Conservation (phyloP, 2,329 filamentous ascomycete genomes). For the Coniella vitis region DNA sequence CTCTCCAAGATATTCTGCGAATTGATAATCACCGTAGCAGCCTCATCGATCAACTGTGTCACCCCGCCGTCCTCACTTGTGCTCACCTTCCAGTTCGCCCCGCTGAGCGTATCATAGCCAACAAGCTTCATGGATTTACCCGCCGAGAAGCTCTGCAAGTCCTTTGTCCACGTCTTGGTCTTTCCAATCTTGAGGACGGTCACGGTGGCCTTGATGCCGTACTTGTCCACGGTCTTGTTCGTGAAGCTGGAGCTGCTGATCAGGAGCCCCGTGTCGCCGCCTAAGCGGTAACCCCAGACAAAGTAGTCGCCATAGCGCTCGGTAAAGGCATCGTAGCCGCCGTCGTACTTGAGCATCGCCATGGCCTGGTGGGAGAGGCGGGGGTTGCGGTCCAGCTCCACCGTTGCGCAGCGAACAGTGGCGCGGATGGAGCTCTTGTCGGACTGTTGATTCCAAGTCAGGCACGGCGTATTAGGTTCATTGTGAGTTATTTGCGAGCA, state of each 20-base stretch:
- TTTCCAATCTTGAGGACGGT: not conserved
- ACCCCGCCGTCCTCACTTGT: not conserved
- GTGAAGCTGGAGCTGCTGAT: not conserved
- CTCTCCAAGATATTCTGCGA: not conserved
- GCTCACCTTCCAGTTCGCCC: not conserved
- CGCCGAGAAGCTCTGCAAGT: not conserved
- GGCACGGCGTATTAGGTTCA: not conserved
- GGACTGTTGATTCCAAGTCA: not conserved
- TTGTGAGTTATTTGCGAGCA: no score
- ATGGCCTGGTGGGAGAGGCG: not conserved
- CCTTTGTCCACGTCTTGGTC: not conserved
- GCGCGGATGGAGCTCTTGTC: slow-evolving; percentile 1
- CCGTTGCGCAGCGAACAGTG: not conserved
- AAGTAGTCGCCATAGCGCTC: not conserved
- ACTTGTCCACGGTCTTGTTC: not conserved
- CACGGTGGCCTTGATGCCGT: not conserved
- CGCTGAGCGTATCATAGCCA: not conserved
- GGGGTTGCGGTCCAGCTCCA: not conserved
- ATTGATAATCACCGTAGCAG: not conserved
- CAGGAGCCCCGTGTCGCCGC: not conserved
- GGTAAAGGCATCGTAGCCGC: not conserved
- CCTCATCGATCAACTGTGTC: not conserved
- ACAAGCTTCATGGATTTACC: not conserved
- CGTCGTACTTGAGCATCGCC: not conserved
- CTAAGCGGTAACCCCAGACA: not conserved